A percentile compares a stretch with the other conserved stretches of the same genome.
Evolutionary conservation across 805 yeast species (phyloP).

Genomic region (Yarrowia sp.): DNA sequence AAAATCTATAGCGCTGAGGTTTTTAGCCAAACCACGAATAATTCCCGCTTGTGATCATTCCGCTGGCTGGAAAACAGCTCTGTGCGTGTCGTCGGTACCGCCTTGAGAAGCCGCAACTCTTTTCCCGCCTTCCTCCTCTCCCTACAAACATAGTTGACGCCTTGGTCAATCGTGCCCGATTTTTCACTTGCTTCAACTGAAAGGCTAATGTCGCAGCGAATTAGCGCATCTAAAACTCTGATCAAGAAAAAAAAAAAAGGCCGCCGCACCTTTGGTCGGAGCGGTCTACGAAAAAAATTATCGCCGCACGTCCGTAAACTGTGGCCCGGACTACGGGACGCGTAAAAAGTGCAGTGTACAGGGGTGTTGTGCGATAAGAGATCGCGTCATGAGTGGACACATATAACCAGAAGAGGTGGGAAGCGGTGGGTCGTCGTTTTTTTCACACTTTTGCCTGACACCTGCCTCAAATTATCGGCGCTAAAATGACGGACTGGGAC

Average conservation of each 20-base stretch:
- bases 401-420: no score
- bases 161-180: background rate
- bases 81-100: background rate
- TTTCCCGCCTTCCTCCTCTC: background rate
- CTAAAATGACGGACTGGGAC: background rate
- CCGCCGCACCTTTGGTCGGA: conserved; percentile 12
- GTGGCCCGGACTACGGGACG: background rate
- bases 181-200: background rate
- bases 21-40: background rate
- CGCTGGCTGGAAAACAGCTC: no score
- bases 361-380: background rate
- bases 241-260: background rate
- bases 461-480: background rate
- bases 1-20: background rate
- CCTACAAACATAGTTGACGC: background rate
- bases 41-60: no score
- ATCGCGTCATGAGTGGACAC: background rate
- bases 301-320: conserved; percentile 22
- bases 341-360: background rate
- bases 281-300: background rate
- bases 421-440: no score
- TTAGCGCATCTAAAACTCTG: conserved; percentile 5
- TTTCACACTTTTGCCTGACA: background rate
- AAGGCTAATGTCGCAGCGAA: conserved; percentile 13
- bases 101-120: background rate